Evolutionary conservation across 768 basidiomycete genomes (phyloP).

Genomic region (Panaeolus papilionaceus): DNA sequence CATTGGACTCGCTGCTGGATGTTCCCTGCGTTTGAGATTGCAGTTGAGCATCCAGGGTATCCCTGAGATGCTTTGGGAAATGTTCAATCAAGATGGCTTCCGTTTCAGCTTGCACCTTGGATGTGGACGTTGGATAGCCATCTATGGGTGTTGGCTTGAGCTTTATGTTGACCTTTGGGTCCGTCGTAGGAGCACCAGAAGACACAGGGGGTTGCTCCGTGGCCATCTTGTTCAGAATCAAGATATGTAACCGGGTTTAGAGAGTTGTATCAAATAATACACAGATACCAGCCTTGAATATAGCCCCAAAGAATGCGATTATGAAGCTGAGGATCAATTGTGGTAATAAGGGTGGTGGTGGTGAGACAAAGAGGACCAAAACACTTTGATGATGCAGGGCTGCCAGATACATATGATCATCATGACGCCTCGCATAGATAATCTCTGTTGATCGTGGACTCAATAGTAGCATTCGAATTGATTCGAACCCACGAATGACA

Average conservation of each 20-base stretch:
- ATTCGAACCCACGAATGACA: too few species aligned
- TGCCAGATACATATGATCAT: neutral
- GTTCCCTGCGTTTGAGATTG: neutral
- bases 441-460: too few species aligned
- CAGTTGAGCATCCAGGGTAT: slow-evolving; percentile 4
- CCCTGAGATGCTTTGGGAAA: slow-evolving; percentile 38
- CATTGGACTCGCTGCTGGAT: neutral
- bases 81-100: slow-evolving; percentile 69
- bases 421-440: neutral
- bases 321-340: neutral
- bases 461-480: too few species aligned
- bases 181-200: neutral
- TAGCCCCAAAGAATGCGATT: neutral
- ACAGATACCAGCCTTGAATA: neutral
- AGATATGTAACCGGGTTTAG: neutral
- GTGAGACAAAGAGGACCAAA: slow-evolving; percentile 6
- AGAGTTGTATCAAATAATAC: neutral
- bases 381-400: neutral
- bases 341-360: neutral
- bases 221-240: slow-evolving; percentile 20
- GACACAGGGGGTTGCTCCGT: neutral
- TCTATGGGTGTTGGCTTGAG: slow-evolving; percentile 55
- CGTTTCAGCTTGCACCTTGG: slow-evolving; percentile 64
- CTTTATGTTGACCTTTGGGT: slow-evolving; percentile 19
- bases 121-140: slow-evolving; percentile 67